phyloP scores from a whole-genome alignment of 2,329 filamentous ascomycete species.

The Fusarium brevicatenulatum region DNA sequence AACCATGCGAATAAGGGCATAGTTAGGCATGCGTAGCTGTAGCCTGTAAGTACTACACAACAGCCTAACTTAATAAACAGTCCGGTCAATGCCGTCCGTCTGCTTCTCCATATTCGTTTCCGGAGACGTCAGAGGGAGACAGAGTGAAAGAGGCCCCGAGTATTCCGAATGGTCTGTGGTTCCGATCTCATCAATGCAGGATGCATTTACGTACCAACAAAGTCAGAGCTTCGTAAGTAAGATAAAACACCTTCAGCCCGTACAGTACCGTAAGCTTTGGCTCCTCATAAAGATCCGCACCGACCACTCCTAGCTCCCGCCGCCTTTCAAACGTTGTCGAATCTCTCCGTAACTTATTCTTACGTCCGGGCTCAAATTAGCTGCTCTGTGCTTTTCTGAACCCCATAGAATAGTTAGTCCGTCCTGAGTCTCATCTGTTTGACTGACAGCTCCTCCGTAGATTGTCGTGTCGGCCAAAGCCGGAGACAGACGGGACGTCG shows the following conservation, averaged over 20 bases:
- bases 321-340: conserved; percentile 6
- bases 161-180: conserved; percentile 12
- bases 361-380: conserved; percentile 13
- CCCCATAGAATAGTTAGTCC: not conserved
- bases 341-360: conserved; percentile 1
- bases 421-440: not conserved
- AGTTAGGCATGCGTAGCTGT: not conserved
- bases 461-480: conserved; percentile 41
- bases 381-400: not conserved
- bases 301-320: conserved; percentile 28
- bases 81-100: not conserved
- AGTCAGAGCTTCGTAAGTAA: not conserved
- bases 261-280: not conserved
- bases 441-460: not conserved
- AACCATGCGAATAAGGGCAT: conserved; percentile 1
- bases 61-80: not conserved
- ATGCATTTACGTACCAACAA: not conserved
- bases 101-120: not conserved
- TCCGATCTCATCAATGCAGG: conserved; percentile 11
- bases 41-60: not conserved
- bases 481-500: conserved; percentile 15
- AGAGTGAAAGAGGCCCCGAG: not conserved
- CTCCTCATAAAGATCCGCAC: conserved; percentile 21
- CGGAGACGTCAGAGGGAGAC: not conserved
- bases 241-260: not conserved